Evolutionary conservation across 192 early-diverging fungal genomes (phyloP), one percentile per base, ranked within the genome.

Genomic region (Entomortierella chlamydospora): DNA sequence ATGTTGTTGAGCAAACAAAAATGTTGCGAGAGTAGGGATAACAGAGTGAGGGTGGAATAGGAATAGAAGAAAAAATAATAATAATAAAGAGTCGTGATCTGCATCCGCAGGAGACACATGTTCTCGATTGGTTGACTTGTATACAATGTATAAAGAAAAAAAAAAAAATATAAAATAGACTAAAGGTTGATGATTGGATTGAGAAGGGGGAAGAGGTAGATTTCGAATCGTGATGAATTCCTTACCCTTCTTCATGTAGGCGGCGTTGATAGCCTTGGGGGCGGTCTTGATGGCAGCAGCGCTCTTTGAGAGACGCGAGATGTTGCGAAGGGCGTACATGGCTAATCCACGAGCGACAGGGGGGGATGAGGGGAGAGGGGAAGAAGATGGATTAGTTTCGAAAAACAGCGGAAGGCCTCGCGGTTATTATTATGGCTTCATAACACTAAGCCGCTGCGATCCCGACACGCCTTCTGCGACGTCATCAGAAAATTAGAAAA

Each of bases 181-280:
- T 37, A 37, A 10, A 37, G 34, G 34, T 37, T 37, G 34, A 37
- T 37, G 34, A 37, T 37, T 37, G 45, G 20, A 20, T 47, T 47
- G 28, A 34, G 2, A 28, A 58, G 56, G 28, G 23, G 43, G 56
- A 20, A 29, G 18, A 28, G 63, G 11, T 31, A 39, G 62, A 64
- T 26, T 34, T 28, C 28, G 23, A 51, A 12, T 33, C 25, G 30
- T 49, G 31, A 42, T 33, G 45, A 39, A 33, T 23, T 57, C 33
- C 76, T 79, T 79, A 79, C 76, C 76, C 76, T 79, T 79, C 76
- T 79, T 79, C 76, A 79, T 70, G 76, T 60, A 79, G 76, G 76
- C 76, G 76, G 76, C 76, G 63, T 79, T 79, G 68, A 79, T 69
- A 57, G 76, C 76, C 76, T 79, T 79, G 63, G 76, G 76, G 76